Evolutionary conservation across 495 filamentous ascomycete genomes (phyloP).

Genomic region (Annulohypoxylon maeteangense): DNA sequence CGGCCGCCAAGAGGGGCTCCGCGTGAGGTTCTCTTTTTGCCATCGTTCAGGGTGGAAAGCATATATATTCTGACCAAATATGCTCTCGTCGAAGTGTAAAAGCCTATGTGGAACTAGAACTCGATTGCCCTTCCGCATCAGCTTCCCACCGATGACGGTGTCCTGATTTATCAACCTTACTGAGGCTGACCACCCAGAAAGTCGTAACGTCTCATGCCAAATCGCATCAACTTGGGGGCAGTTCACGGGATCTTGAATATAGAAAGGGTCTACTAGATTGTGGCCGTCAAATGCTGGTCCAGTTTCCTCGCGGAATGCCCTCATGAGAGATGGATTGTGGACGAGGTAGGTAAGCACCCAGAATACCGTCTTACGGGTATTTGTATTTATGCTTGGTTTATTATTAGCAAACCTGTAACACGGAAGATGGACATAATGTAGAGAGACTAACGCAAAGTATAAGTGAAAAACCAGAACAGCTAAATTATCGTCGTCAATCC

Average conservation of each 20-base stretch:
- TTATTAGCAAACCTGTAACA: background rate
- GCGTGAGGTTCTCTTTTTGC: background rate
- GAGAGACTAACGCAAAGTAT: background rate
- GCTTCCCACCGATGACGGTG: background rate
- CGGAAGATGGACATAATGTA: background rate
- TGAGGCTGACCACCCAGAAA: background rate
- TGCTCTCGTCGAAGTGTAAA: background rate
- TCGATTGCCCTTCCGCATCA: background rate
- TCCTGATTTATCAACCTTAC: background rate
- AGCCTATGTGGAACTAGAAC: background rate
- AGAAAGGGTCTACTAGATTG: background rate
- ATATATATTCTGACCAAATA: background rate
- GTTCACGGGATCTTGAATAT: background rate
- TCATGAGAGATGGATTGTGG: background rate
- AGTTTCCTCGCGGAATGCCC: background rate
- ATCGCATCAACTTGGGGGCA: background rate
- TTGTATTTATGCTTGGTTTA: background rate
- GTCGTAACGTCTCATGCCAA: background rate
- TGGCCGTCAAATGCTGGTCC: background rate
- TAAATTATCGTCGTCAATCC: background rate
- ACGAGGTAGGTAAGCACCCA: background rate
- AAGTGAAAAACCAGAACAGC: background rate
- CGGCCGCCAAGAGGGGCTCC: background rate
- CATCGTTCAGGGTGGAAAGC: background rate
- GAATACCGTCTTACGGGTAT: background rate